Conservation (phyloP, 768 basidiomycete species). For the Suillus plorans region DNA sequence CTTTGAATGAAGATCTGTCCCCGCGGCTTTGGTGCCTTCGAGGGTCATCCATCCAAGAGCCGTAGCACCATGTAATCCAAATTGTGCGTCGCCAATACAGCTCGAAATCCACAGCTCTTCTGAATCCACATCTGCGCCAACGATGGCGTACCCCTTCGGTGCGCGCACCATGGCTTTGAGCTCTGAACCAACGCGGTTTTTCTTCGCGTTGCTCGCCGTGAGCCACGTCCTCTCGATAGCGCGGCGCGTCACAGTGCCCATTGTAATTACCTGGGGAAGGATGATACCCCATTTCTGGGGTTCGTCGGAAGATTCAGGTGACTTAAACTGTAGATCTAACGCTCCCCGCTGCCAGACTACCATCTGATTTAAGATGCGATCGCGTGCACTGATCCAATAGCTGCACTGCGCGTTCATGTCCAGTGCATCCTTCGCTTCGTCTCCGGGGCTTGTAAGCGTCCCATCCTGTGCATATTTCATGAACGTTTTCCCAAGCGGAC, state of each 20-base stretch:
- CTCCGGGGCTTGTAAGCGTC: conserved; percentile 77
- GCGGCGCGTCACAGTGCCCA: conserved; percentile 97
- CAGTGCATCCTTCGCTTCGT: conserved; percentile 80
- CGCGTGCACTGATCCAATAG: conserved; percentile 96
- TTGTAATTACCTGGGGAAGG: conserved; percentile 92
- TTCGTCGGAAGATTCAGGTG: conserved; percentile 15
- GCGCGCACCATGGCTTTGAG: conserved; percentile 97
- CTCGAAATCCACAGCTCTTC: conserved; percentile 99
- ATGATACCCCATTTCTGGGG: conserved; percentile 82
- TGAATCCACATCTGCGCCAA: conserved; percentile 98
- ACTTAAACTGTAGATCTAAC: conserved; percentile 51
- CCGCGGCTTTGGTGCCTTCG: conserved; percentile 92
- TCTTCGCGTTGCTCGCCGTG: conserved; percentile 97
- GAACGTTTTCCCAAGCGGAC: conserved; percentile 85
- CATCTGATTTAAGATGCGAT: conserved; percentile 90
- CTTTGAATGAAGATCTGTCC: conserved; percentile 96
- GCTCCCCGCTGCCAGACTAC: conserved; percentile 75
- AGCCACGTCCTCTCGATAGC: conserved; percentile 99
- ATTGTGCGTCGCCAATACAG: conserved; percentile 98
- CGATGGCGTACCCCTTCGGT: conserved; percentile 89
- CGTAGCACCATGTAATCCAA: conserved; percentile 93
- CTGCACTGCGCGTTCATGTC: conserved; percentile 93
- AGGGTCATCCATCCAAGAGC: conserved; percentile 99
- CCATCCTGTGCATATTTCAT: conserved; percentile 87
- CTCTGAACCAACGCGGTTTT: conserved; percentile 96